A percentile compares a stretch with the other conserved stretches of the same genome.
phyloP scores from a whole-genome alignment of 2,329 filamentous ascomycete species.

The Reticulascus tulasneorum region DNA sequence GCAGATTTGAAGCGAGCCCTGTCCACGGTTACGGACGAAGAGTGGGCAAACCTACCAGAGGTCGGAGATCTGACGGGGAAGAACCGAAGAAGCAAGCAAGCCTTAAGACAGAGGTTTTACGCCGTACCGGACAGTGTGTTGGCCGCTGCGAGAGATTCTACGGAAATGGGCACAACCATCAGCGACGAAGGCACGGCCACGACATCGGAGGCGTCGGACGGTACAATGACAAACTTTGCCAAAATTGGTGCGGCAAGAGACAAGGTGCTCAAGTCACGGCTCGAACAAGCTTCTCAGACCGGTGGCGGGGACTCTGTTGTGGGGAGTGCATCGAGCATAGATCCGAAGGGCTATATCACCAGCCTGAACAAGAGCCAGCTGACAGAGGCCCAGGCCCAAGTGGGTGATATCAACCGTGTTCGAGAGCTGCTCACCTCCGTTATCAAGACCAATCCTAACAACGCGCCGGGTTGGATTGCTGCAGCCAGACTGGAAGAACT shows the following conservation, averaged over 20 bases:
- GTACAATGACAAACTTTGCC: slow-evolving; percentile 96
- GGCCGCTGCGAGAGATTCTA: slow-evolving; percentile 74
- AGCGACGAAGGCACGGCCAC: slow-evolving; percentile 67
- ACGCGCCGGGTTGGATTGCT: slow-evolving; percentile 93
- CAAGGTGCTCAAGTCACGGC: slow-evolving; percentile 89
- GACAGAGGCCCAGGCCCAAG: slow-evolving; percentile 74
- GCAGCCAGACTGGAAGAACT: slow-evolving; percentile 88
- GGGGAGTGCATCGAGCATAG: slow-evolving; percentile 85
- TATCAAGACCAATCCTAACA: slow-evolving; percentile 93
- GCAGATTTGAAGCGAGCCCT: slow-evolving; percentile 91
- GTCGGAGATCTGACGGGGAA: slow-evolving; percentile 96
- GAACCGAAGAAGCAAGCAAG: slow-evolving; percentile 81
- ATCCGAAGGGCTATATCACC: slow-evolving; percentile 93
- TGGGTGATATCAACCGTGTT: slow-evolving; percentile 93
- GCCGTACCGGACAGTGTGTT: slow-evolving; percentile 95
- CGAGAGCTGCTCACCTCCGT: slow-evolving; percentile 91
- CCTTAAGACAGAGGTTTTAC: slow-evolving; percentile 81
- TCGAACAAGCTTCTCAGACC: slow-evolving; percentile 80
- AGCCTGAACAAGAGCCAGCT: slow-evolving; percentile 79
- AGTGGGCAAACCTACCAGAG: slow-evolving; percentile 94
- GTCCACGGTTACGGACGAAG: slow-evolving; percentile 84
- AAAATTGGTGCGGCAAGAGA: slow-evolving; percentile 95
- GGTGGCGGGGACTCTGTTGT: slow-evolving; percentile 62
- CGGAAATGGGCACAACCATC: slow-evolving; percentile 85
- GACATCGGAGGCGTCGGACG: slow-evolving; percentile 57